These are phyloP conservation scores for Arthroderma sp. DNA, from an alignment of 2,329 filamentous ascomycete species.

Conservation along the genomic window DNA sequence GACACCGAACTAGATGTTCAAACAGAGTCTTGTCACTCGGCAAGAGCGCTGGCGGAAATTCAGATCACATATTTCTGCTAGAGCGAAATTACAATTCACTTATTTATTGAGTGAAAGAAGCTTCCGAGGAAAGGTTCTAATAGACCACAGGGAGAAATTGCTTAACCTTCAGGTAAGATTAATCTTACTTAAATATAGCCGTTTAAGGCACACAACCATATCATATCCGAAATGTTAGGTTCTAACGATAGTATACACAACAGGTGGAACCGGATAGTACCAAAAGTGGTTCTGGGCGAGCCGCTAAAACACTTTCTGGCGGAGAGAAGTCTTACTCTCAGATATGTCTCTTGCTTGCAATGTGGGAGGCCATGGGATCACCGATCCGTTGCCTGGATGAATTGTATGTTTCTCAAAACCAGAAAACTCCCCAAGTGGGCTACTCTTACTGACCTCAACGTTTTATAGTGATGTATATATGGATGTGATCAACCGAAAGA, in stretches of 20 bases:
- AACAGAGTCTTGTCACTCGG: slow-evolving; percentile 53
- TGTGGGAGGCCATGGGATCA: slow-evolving; percentile 98
- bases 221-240: background rate
- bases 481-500: slow-evolving; percentile 89
- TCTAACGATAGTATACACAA: background rate
- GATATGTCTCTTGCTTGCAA: slow-evolving; percentile 77
- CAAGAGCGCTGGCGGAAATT: slow-evolving; percentile 68
- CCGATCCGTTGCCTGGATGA: slow-evolving; percentile 91
- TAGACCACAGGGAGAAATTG: slow-evolving; percentile 61
- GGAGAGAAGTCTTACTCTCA: slow-evolving; percentile 98
- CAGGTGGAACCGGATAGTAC: slow-evolving; percentile 56
- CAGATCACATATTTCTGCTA: slow-evolving; percentile 70
- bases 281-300: slow-evolving; percentile 56
- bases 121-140: slow-evolving; percentile 67
- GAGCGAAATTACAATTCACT: slow-evolving; percentile 72
- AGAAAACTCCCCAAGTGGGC: background rate
- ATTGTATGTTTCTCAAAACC: slow-evolving; percentile 43
- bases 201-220: background rate
- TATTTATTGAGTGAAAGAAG: slow-evolving; percentile 80
- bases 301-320: slow-evolving; percentile 84
- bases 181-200: background rate
- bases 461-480: slow-evolving; percentile 72
- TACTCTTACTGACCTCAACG: slow-evolving; percentile 9
- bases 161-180: slow-evolving; percentile 58
- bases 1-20: slow-evolving; percentile 33